Base-by-base conservation (phyloP, 768 basidiomycete genomes). In the Austroboletus eburneus region DNA sequence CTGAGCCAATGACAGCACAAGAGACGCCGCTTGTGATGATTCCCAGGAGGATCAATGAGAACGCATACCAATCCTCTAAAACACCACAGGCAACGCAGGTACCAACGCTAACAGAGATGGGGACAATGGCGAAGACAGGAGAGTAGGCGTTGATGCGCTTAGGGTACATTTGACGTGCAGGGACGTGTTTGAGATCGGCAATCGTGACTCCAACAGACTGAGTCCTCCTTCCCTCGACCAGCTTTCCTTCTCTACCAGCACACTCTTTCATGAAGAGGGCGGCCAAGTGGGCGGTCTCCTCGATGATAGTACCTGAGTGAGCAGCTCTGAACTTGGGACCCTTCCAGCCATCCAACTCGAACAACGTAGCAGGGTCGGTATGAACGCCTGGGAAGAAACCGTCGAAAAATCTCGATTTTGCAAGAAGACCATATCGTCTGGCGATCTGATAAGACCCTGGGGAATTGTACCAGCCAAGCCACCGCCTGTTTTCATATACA, bases 391-490 rank as follows among this genome's bases (percentile, higher is more conserved):
- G 69, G 41, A 62, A 69, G 22, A 69, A 55, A 9, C 63, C 66
- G 27, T 63, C 59, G 49, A 68, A 69, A 34, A 70, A 56, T 33
- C 49, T 58, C n/a, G 66, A 64, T 21, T 55, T 60, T 23, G 68
- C 64, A 9, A 69, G 65, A 32, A 57, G 55, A 7, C 59, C 62
- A 8, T 65, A 70, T 32, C 60, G 57, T 45, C 57, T 70, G 9
- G 66, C 70, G 9, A 71, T 59, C 20, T 52, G 48, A 44, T 66
- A 69, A 10, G 69, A 66, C 13, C 69, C 69, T 3, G 69, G 69
- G 10, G 70, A 54, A 32, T 71, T 70, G 32, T 70, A 71, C 64
- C 68, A 71, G 5, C 69, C 69, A 13, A 71, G 32, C 64, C 59
- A 70, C 22, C 51, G 60, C 38, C 66, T 61, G 8, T 59, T 57